Evolutionary conservation across 176 grass and related monocot species (phyloP), one percentile per base, ranked within the genome.

Genomic region (Oryza officinalis): DNA sequence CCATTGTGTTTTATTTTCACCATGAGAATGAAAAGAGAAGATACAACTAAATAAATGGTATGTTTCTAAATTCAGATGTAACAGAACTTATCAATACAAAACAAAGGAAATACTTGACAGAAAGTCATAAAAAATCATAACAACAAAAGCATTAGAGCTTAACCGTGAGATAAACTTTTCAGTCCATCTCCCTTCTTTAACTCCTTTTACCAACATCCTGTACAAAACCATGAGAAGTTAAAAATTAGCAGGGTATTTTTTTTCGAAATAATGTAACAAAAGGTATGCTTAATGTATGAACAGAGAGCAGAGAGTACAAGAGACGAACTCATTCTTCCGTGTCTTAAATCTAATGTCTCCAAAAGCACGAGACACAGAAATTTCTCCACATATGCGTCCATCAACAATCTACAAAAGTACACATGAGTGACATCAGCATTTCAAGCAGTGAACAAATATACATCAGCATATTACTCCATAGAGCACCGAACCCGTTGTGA

Each of bases 311-410:
- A 68, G 60, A 87, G 72, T 86, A 83, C 45, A 69, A 93, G 83
- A 66, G n/a, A 98, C 93, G 38, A 90, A 98, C 96, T 98, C 96
- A 84, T 96, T 89, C 66, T 96, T 95, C 76, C 77, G 85, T 49
- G 85, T 94, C 83, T 98, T 98, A 84, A 92, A 98, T 84, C 93
- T 88, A 71, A 98, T 95, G 22, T 98, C 96, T 57, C 96, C 96
- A 89, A 98, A 98, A 85, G 96, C 87, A 80, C 96, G 96, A 10
- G 96, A 94, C 63, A 98, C 93, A 67, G 96, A 93, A 47, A 98
- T 93, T 70, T 98, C 96, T 63, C 96, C 96, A 92, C 96, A 98
- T 89, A 98, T 93, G 44, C 96, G 90, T n/a, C 96, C 96, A 87
- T 98, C 96, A 64, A 75, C 72, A 90, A 98, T 98, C 96, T 98